phyloP scores from a whole-genome alignment of 2,329 filamentous ascomycete species.

The Colletotrichum ledebouriae region DNA sequence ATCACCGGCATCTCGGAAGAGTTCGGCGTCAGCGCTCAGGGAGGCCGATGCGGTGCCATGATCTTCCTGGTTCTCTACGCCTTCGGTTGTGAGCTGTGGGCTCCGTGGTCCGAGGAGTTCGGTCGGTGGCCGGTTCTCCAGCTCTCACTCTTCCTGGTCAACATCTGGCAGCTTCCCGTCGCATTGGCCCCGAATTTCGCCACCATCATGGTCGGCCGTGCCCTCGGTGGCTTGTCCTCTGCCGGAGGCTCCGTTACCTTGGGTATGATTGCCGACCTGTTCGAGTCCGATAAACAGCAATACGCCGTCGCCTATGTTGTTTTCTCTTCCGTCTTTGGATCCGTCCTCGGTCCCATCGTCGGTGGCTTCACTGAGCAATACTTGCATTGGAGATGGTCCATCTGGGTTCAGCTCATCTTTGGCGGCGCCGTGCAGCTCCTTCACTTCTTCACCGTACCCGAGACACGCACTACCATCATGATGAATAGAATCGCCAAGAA shows the following conservation, averaged over 20 bases:
- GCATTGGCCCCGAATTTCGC: slow-evolving; percentile 80
- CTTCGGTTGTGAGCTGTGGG: slow-evolving; percentile 90
- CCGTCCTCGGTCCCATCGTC: slow-evolving; percentile 81
- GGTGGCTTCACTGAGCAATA: slow-evolving; percentile 80
- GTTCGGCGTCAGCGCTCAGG: slow-evolving; percentile 76
- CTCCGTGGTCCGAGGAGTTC: slow-evolving; percentile 87
- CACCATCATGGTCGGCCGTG: slow-evolving; percentile 77
- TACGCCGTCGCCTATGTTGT: slow-evolving; percentile 83
- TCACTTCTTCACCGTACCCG: slow-evolving; percentile 79
- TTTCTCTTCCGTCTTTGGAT: slow-evolving; percentile 84
- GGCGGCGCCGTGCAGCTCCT: slow-evolving; percentile 76
- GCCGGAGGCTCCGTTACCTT: slow-evolving; percentile 81
- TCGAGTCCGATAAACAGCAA: slow-evolving; percentile 78
- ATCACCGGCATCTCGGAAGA: slow-evolving; percentile 74
- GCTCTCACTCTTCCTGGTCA: slow-evolving; percentile 79
- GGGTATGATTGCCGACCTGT: slow-evolving; percentile 82
- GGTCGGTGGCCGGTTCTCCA: slow-evolving; percentile 84
- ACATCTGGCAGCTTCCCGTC: slow-evolving; percentile 81
- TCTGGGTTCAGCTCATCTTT: slow-evolving; percentile 89
- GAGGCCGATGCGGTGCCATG: slow-evolving; percentile 79
- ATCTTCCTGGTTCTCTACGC: slow-evolving; percentile 85
- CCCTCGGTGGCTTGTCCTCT: slow-evolving; percentile 77
- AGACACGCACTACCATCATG: slow-evolving; percentile 82
- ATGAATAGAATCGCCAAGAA: slow-evolving; percentile 85
- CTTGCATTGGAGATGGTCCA: slow-evolving; percentile 77